Conservation (phyloP, 768 basidiomycete genomes). For the Asterophora lycoperdoides region DNA sequence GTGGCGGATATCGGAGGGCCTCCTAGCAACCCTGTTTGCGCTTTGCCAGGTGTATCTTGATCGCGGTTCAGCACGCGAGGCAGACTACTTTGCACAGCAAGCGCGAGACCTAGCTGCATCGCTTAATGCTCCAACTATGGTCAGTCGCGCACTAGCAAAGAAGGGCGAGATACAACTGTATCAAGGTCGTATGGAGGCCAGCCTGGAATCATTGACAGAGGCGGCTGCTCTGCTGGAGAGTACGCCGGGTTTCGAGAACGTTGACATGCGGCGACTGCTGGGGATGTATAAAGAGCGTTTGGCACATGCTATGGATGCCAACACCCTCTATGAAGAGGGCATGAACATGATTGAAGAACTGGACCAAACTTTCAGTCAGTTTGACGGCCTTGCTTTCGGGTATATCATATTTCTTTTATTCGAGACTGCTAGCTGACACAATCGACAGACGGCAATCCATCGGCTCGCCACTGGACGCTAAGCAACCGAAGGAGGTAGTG, state of each 20-base stretch:
- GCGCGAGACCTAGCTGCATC: constrained; percentile 69
- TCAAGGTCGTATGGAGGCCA: constrained; percentile 55
- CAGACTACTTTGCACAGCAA: constrained; percentile 79
- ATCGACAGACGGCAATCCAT: constrained; percentile 43
- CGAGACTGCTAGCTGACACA: constrained; percentile 1
- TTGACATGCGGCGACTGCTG: constrained; percentile 51
- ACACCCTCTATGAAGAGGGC: constrained; percentile 51
- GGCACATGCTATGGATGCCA: constrained; percentile 42
- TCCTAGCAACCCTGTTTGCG: constrained; percentile 62
- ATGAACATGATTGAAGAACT: constrained; percentile 58
- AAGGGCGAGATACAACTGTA: constrained; percentile 69
- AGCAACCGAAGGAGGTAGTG: constrained; percentile 40
- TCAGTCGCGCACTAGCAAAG: constrained; percentile 60
- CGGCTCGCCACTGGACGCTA: constrained; percentile 28
- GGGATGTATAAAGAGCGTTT: constrained; percentile 48
- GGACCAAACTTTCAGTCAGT: constrained; percentile 46
- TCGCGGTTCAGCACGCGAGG: constrained; percentile 80
- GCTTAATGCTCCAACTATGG: constrained; percentile 60
- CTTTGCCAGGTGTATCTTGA: constrained; percentile 60
- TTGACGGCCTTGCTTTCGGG: constrained; percentile 47
- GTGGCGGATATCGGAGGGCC: constrained; percentile 73
- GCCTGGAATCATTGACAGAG: constrained; percentile 46
- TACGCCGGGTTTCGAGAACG: constrained; percentile 52
- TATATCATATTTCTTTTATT: constrained; percentile 22
- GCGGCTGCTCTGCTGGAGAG: constrained; percentile 45